Conservation (phyloP, 352 stramenopile species). For the Globisporangium sylvaticum region DNA sequence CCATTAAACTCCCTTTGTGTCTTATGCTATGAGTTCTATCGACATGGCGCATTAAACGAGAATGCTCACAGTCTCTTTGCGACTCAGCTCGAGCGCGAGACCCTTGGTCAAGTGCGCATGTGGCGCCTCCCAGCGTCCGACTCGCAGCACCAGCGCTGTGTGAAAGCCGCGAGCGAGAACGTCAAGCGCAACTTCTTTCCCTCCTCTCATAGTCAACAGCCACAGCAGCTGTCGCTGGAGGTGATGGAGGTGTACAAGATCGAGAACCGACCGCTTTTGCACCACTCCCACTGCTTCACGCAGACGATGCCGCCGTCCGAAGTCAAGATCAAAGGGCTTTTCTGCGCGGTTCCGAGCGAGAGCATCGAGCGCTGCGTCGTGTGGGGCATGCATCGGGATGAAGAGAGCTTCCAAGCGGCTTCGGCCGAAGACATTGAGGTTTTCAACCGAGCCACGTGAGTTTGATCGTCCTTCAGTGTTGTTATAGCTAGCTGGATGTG, state of each 20-base stretch:
- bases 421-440: conserved; percentile 18
- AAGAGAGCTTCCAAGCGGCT: conserved; percentile 1
- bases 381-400: conserved; percentile 48
- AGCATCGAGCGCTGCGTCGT: conserved; percentile 56
- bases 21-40: no score
- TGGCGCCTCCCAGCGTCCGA: conserved; percentile 40
- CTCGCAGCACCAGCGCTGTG: conserved; percentile 52
- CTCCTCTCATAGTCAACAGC: background rate
- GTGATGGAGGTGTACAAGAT: conserved; percentile 81
- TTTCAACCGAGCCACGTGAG: conserved; percentile 35
- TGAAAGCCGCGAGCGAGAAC: conserved; percentile 69
- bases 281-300: conserved; percentile 52
- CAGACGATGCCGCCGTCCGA: conserved; percentile 11
- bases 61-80: conserved; percentile 69
- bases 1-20: background rate
- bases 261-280: conserved; percentile 58
- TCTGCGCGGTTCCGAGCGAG: conserved; percentile 52
- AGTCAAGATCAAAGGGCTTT: conserved; percentile 74
- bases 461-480: background rate
- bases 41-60: no score
- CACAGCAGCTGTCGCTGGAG: conserved; percentile 22
- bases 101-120: conserved; percentile 43
- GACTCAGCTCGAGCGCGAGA: conserved; percentile 64
- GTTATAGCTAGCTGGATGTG: background rate
- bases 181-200: conserved; percentile 51